Conservation (phyloP, 164 flowering plant genomes). For the Dillenia turbinata region DNA sequence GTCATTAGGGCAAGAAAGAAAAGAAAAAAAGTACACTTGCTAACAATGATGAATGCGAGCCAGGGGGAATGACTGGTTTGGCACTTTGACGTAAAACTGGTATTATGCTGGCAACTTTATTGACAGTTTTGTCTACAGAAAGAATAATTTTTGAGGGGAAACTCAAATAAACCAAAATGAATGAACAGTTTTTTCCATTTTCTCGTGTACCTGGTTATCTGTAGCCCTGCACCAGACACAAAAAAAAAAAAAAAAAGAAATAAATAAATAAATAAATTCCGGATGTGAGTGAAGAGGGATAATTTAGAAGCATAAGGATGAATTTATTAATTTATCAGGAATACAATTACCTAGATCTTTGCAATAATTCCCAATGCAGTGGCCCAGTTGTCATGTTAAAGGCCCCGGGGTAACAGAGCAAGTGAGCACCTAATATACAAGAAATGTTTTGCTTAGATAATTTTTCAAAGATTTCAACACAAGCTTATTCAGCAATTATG, state of each 20-base stretch:
- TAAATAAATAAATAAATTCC: too few relatives aligned
- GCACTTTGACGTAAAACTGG: too few relatives aligned
- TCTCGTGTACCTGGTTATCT: constrained; percentile 81
- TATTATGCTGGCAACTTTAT: too few relatives aligned
- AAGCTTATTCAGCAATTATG: too few relatives aligned
- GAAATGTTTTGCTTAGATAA: background rate
- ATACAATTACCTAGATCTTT: constrained; percentile 70
- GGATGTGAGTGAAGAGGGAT: constrained; percentile 11
- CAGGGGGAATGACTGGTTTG: too few relatives aligned
- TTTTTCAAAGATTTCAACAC: too few relatives aligned
- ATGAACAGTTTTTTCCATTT: background rate
- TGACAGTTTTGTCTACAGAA: too few relatives aligned
- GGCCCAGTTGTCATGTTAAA: constrained; percentile 99
- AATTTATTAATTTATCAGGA: background rate
- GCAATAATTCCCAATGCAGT: constrained; percentile 93
- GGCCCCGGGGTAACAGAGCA: constrained; percentile 95
- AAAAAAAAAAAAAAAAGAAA: background rate
- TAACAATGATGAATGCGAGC: too few relatives aligned
- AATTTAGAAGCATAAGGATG: background rate
- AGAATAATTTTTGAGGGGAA: too few relatives aligned
- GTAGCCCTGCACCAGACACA: constrained; percentile 61
- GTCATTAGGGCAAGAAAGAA: too few relatives aligned
- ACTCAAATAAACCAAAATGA: too few relatives aligned
- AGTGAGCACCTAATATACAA: constrained; percentile 76
- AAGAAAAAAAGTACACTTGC: too few relatives aligned